Evolutionary conservation across 345 rosid species (phyloP), one percentile per base, ranked within the genome.

Genomic region (Trapa incisa): DNA sequence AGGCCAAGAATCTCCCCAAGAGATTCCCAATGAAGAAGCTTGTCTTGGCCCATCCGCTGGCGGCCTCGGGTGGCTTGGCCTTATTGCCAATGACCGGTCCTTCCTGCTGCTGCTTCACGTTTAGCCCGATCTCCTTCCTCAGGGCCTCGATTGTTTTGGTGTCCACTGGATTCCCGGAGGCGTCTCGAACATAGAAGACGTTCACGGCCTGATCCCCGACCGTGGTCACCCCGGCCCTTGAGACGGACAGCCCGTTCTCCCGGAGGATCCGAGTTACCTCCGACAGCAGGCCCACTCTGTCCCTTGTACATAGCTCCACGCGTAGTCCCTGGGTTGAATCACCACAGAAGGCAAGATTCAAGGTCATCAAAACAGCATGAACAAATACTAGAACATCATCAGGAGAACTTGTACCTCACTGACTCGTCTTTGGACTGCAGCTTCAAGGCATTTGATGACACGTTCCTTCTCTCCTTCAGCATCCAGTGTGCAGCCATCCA

Each of bases 401-500:
- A 57, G 61, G 16, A 67, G 61, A 53, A 68, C 86, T 22, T 22
- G 72, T 70, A 88, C 98, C 93, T 92, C 98, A 50, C 93, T 82
- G 43, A 89, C 91, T 86, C 98, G 80, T 83, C 98, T 80, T 43
- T 61, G 79, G 37, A 89, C 84, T 2, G 96, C 98, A 36, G 98
- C 98, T 86, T 89, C 93, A 1, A 92, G 81, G 68, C 98, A 92
- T 79, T 89, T 89, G 70, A 85, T 72, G 52, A 89, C 96, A 76
- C 96, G 82, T 58, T 89, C 92, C 77, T 84, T 92, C 78, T 92
- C 96, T 56, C 86, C 92, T 79, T 86, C 92, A 1, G 84, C 74
- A 64, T 89, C 91, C 17, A 89, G 89, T 38, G 81, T 84, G 80
- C 96, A 87, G n/a, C 98, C 98, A 57, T 92, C 98, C 86, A 82